Evolutionary conservation across 257 asterid species (phyloP).

Genomic region (Solanum infundibuliforme): DNA sequence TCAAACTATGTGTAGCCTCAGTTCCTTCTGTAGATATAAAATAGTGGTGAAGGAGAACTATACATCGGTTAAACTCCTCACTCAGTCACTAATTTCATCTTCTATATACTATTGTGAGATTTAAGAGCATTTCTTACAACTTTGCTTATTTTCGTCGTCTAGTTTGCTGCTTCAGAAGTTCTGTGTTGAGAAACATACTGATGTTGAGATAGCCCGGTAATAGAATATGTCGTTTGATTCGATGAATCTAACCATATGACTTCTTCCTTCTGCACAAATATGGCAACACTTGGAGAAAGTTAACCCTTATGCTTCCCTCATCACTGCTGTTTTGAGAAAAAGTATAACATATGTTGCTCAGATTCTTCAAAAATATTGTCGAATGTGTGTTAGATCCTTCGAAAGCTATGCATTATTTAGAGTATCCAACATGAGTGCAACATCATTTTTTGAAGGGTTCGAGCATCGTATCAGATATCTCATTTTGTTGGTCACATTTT

Average conservation of each 20-base stretch:
- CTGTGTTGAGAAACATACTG: background rate
- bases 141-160: background rate
- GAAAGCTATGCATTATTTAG: background rate
- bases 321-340: background rate
- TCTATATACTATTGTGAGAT: background rate
- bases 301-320: background rate
- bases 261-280: background rate
- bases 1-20: background rate
- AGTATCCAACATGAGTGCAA: no score
- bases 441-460: background rate
- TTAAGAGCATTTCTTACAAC: background rate
- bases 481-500: background rate
- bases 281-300: background rate
- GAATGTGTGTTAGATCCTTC: background rate
- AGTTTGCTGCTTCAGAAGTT: background rate
- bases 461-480: background rate
- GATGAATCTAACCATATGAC: background rate
- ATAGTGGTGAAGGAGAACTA: background rate
- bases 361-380: background rate
- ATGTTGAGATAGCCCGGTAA: background rate
- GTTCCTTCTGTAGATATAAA: slow-evolving; percentile 4
- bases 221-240: background rate
- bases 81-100: background rate
- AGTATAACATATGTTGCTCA: background rate
- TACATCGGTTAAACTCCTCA: background rate